Conservation (phyloP, 2,329 filamentous ascomycete genomes). For the Ascochyta fabae region DNA sequence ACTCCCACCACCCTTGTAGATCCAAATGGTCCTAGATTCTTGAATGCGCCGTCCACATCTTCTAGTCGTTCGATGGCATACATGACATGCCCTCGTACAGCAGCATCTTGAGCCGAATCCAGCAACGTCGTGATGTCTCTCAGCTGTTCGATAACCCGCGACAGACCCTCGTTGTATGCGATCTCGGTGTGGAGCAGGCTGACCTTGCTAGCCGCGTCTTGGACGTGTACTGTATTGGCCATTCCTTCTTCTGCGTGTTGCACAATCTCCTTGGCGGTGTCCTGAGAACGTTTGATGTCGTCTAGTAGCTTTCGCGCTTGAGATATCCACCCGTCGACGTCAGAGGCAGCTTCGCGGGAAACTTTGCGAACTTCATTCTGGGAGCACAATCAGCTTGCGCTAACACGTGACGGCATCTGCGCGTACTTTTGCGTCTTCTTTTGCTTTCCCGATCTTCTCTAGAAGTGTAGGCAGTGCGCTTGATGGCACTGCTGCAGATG, state of each 20-base stretch:
- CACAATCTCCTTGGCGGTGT: slow-evolving; percentile 81
- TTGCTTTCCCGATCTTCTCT: slow-evolving; percentile 58
- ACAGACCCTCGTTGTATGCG: slow-evolving; percentile 63
- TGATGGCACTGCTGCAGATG: slow-evolving; percentile 59
- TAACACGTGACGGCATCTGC: neutral
- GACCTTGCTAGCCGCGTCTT: slow-evolving; percentile 64
- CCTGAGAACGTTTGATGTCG: slow-evolving; percentile 82
- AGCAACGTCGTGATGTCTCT: slow-evolving; percentile 58
- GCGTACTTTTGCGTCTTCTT: slow-evolving; percentile 60
- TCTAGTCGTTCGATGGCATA: slow-evolving; percentile 58
- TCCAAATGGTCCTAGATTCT: slow-evolving; percentile 65
- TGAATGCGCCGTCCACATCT: slow-evolving; percentile 61
- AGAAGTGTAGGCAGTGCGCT: slow-evolving; percentile 58
- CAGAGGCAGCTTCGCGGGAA: slow-evolving; percentile 76
- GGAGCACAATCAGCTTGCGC: slow-evolving; percentile 9
- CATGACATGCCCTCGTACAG: slow-evolving; percentile 54
- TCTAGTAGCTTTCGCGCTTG: slow-evolving; percentile 84
- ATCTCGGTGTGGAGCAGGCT: slow-evolving; percentile 65
- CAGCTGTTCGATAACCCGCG: slow-evolving; percentile 58
- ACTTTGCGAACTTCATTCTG: slow-evolving; percentile 76
- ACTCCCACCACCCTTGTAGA: slow-evolving; percentile 69
- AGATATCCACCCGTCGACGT: slow-evolving; percentile 84
- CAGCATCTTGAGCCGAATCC: slow-evolving; percentile 54
- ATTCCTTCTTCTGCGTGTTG: slow-evolving; percentile 75
- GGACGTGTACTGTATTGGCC: slow-evolving; percentile 67